Evolutionary conservation across 768 basidiomycete species (phyloP).

Genomic region (Psilocybe cubensis): DNA sequence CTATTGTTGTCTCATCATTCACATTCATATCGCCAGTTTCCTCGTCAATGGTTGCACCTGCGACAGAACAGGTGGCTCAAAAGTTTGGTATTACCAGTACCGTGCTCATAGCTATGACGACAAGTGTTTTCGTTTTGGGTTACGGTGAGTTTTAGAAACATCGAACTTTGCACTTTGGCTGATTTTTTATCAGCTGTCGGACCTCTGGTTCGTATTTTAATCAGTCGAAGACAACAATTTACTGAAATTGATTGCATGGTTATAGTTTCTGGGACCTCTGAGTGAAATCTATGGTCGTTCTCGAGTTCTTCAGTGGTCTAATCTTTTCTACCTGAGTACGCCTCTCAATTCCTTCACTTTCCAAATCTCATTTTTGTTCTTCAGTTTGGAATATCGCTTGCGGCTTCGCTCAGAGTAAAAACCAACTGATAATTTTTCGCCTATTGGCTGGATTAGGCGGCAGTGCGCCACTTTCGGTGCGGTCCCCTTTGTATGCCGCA

Average conservation of each 20-base stretch:
- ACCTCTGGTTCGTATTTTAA: conserved; percentile 39
- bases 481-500: conserved; percentile 37
- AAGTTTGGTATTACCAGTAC: conserved; percentile 58
- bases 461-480: conserved; percentile 67
- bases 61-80: conserved; percentile 49
- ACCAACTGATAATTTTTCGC: conserved; percentile 67
- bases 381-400: conserved; percentile 65
- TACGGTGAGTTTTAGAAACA: conserved; percentile 46
- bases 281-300: conserved; percentile 76
- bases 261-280: conserved; percentile 57
- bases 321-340: conserved; percentile 68
- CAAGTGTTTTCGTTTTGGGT: conserved; percentile 55
- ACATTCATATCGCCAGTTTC: conserved; percentile 72
- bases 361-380: neutral
- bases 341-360: neutral
- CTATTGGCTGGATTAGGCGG: conserved; percentile 75
- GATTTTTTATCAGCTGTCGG: conserved; percentile 45
- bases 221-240: neutral
- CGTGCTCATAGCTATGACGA: conserved; percentile 56
- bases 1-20: conserved; percentile 65
- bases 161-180: neutral
- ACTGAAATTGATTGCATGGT: neutral
- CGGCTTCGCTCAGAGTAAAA: conserved; percentile 62
- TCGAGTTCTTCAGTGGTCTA: conserved; percentile 60
- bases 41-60: conserved; percentile 78